Evolutionary conservation across 345 rosid species (phyloP).

Genomic region (Camelina laxa): DNA sequence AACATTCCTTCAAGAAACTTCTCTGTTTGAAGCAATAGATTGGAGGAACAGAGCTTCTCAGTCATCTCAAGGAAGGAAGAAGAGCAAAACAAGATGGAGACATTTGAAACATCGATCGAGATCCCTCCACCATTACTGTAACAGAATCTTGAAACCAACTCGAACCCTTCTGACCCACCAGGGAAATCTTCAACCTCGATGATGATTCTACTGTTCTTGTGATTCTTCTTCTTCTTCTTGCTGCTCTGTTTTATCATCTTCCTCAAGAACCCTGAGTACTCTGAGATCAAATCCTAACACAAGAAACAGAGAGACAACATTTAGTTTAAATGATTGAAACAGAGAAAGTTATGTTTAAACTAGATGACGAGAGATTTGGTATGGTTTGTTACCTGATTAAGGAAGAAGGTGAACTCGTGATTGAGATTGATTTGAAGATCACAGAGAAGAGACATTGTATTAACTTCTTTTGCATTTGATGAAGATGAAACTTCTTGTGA

Average conservation of each 20-base stretch:
- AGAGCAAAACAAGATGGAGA: slow-evolving; percentile 60
- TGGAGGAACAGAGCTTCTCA: slow-evolving; percentile 52
- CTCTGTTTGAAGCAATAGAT: slow-evolving; percentile 64
- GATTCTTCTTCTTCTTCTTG: slow-evolving; percentile 51
- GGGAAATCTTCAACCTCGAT: slow-evolving; percentile 62
- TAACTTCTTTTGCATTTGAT: slow-evolving; percentile 42
- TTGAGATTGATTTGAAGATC: slow-evolving; percentile 57
- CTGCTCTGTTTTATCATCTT: slow-evolving; percentile 58
- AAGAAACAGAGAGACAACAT: slow-evolving; percentile 32
- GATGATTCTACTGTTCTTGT: slow-evolving; percentile 47
- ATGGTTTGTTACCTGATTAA: slow-evolving; percentile 54
- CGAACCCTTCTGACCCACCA: slow-evolving; percentile 72
- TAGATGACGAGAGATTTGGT: not conserved
- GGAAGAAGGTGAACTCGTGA: slow-evolving; percentile 56
- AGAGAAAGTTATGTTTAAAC: not conserved
- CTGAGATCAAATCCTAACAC: slow-evolving; percentile 53
- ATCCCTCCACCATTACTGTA: slow-evolving; percentile 58
- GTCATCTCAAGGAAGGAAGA: slow-evolving; percentile 73
- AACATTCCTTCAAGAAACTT: slow-evolving; percentile 61
- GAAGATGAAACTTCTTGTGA: slow-evolving; percentile 41
- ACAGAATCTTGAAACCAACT: slow-evolving; percentile 69
- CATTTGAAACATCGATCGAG: slow-evolving; percentile 57
- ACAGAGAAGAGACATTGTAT: slow-evolving; percentile 54
- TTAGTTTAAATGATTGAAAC: not conserved
- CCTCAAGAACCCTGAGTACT: slow-evolving; percentile 62